Percentiles rank a stretch among this genome's conserved stretches.
Conservation (phyloP, 768 basidiomycete genomes). For the Nevesoporus exiguus region DNA sequence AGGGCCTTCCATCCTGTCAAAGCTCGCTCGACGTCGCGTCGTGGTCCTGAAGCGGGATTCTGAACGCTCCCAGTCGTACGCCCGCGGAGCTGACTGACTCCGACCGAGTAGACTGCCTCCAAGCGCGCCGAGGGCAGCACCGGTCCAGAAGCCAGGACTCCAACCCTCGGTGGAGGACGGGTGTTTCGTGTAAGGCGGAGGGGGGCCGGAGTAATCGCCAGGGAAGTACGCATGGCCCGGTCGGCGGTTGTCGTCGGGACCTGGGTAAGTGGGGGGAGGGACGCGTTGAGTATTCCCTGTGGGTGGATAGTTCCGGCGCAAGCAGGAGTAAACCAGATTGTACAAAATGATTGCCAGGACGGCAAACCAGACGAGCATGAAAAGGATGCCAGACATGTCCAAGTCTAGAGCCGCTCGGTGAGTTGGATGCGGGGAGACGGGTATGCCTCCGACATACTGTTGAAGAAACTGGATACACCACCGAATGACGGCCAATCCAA, state of each 20-base stretch:
- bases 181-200: slow-evolving; percentile 56
- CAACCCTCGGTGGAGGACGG: slow-evolving; percentile 36
- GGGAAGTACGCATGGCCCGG: slow-evolving; percentile 50
- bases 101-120: slow-evolving; percentile 56
- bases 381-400: slow-evolving; percentile 46
- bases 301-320: slow-evolving; percentile 31
- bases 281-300: slow-evolving; percentile 30
- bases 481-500: slow-evolving; percentile 8
- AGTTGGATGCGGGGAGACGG: neutral
- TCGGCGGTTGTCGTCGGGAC: slow-evolving; percentile 14
- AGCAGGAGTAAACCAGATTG: slow-evolving; percentile 55
- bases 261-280: slow-evolving; percentile 32
- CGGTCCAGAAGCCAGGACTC: slow-evolving; percentile 84
- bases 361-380: slow-evolving; percentile 55
- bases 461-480: slow-evolving; percentile 17
- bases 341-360: slow-evolving; percentile 55
- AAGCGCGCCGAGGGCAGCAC: slow-evolving; percentile 69
- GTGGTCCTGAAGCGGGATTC: slow-evolving; percentile 27
- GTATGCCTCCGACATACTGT: slow-evolving; percentile 12
- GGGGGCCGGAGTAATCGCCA: slow-evolving; percentile 44
- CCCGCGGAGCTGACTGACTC: slow-evolving; percentile 25
- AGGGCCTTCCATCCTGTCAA: slow-evolving; percentile 64
- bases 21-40: slow-evolving; percentile 22
- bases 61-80: slow-evolving; percentile 62
- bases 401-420: slow-evolving; percentile 35